Evolutionary conservation across 805 yeast genomes (phyloP).

Genomic region (Starmera pachycereana): DNA sequence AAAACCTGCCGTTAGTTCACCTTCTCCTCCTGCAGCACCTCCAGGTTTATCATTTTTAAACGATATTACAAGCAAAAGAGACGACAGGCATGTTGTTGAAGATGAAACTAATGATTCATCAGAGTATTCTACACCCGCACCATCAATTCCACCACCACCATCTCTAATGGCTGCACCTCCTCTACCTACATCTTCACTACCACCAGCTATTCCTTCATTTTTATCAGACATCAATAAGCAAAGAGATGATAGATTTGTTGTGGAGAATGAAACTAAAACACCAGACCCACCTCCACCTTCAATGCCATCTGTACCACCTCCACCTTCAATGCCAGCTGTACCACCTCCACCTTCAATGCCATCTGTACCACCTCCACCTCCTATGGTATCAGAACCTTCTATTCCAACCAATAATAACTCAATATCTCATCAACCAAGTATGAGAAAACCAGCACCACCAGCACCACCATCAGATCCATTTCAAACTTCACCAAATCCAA

Average conservation of each 20-base stretch:
- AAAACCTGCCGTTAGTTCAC: conserved; percentile 7
- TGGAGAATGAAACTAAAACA: conserved; percentile 17
- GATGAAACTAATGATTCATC: conserved; percentile 14
- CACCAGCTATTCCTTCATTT: conserved; percentile 31
- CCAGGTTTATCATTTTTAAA: conserved; percentile 30
- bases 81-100: conserved; percentile 29
- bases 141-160: conserved; percentile 4
- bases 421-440: conserved; percentile 1
- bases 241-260: conserved; percentile 34
- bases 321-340: conserved; percentile 12
- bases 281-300: conserved; percentile 7
- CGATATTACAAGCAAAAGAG: conserved; percentile 34
- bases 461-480: conserved; percentile 12
- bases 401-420: conserved; percentile 1
- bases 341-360: conserved; percentile 10
- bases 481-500: conserved; percentile 8
- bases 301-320: conserved; percentile 4
- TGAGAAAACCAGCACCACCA: conserved; percentile 8
- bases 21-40: conserved; percentile 13
- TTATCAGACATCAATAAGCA: conserved; percentile 38
- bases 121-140: conserved; percentile 3
- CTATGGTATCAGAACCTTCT: conserved; percentile 10
- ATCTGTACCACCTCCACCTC: conserved; percentile 5
- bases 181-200: conserved; percentile 11
- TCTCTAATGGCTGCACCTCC: conserved; percentile 9